These are phyloP conservation scores for Naematelia encephala DNA, from an alignment of 768 basidiomycete genomes.

Conservation along the genomic window DNA sequence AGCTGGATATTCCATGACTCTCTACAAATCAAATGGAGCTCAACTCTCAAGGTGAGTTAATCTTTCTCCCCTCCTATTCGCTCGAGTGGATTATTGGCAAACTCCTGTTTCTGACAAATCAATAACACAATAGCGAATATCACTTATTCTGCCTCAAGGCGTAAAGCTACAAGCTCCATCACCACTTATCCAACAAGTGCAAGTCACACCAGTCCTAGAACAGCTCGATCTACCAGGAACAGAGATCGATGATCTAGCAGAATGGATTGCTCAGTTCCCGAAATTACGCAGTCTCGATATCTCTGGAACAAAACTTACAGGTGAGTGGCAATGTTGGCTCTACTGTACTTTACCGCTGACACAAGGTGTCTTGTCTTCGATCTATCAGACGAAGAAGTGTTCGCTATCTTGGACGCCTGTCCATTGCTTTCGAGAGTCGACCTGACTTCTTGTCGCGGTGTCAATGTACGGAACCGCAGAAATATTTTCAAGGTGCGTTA, in stretches of 20 bases:
- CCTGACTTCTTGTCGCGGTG: slow-evolving; percentile 36
- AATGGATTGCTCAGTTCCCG: slow-evolving; percentile 9
- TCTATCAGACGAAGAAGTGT: slow-evolving; percentile 37
- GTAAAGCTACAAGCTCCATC: slow-evolving; percentile 4
- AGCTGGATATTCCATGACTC: slow-evolving; percentile 16
- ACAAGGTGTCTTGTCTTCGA: no score
- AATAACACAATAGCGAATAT: background rate
- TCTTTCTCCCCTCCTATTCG: no score
- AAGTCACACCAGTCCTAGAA: slow-evolving; percentile 18
- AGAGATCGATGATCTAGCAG: slow-evolving; percentile 10
- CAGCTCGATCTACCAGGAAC: slow-evolving; percentile 24
- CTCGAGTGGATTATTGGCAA: no score
- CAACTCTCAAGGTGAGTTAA: slow-evolving; percentile 21
- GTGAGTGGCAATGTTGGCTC: slow-evolving; percentile 7
- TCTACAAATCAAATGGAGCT: slow-evolving; percentile 14
- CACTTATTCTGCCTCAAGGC: background rate
- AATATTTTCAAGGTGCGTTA: slow-evolving; percentile 32
- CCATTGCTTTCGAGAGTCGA: slow-evolving; percentile 28
- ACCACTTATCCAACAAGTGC: background rate
- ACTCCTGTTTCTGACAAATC: no score
- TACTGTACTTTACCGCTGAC: no score
- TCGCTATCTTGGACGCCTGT: slow-evolving; percentile 28
- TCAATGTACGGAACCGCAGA: slow-evolving; percentile 31
- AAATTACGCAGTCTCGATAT: slow-evolving; percentile 29
- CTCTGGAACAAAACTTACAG: slow-evolving; percentile 27